These are phyloP conservation scores for Phytophthora pisi DNA, from an alignment of 352 stramenopile genomes.

Conservation along the genomic window DNA sequence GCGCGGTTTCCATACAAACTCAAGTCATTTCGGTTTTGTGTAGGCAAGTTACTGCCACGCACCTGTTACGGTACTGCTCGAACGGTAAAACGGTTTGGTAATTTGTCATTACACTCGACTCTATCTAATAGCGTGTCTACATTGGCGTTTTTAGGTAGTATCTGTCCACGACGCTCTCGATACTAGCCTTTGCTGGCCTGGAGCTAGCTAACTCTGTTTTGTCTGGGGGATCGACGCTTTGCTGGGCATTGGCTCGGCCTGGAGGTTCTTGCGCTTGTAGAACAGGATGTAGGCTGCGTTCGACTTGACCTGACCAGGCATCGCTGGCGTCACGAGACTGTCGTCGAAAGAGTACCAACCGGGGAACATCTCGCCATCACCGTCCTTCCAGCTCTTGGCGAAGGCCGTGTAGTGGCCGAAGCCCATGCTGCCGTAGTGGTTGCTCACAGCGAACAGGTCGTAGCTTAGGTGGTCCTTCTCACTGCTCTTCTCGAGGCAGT, in stretches of 20 bases:
- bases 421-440: constrained; percentile 90
- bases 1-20: not conserved
- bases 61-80: not conserved
- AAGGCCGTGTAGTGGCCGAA: constrained; percentile 93
- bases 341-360: constrained; percentile 90
- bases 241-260: constrained; percentile 10
- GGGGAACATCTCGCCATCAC: constrained; percentile 57
- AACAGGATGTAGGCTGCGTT: constrained; percentile 91
- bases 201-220: constrained; percentile 16
- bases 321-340: constrained; percentile 66
- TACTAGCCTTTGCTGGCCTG: not conserved
- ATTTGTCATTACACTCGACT: not conserved
- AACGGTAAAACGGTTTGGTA: too few relatives aligned
- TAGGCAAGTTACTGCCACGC: not conserved
- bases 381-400: constrained; percentile 70
- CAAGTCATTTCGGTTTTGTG: not conserved
- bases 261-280: constrained; percentile 77
- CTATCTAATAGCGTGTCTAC: constrained; percentile 24
- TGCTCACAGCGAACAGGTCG: constrained; percentile 90
- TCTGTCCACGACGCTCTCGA: not conserved
- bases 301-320: constrained; percentile 67
- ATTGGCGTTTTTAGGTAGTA: not conserved
- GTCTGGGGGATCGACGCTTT: not conserved
- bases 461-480: constrained; percentile 62
- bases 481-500: constrained; percentile 63